Conservation (phyloP, 73 alveolate species). For the Paramecium bursaria region DNA sequence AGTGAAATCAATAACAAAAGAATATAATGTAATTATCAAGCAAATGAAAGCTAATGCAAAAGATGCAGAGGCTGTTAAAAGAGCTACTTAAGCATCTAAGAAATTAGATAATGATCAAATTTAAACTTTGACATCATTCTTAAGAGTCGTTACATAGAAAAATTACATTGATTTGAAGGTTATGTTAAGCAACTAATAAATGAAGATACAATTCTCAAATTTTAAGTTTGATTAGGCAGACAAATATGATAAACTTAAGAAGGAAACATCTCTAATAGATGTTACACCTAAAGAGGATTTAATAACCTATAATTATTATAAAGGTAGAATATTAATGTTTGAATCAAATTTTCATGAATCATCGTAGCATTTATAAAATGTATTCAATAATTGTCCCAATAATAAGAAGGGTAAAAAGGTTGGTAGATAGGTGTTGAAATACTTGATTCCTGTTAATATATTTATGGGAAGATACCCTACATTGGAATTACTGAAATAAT, state of each 20-base stretch:
- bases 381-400: conserved; percentile 37
- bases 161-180: conserved; percentile 5
- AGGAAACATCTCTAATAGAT: not conserved
- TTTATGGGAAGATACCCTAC: conserved; percentile 50
- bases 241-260: conserved; percentile 43
- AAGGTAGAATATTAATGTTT: conserved; percentile 42
- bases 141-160: conserved; percentile 13
- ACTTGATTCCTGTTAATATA: conserved; percentile 39
- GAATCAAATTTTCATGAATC: conserved; percentile 33
- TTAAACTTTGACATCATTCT: not conserved
- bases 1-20: conserved; percentile 6
- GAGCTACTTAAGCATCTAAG: conserved; percentile 3
- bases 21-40: not conserved
- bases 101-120: not conserved
- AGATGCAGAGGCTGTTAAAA: conserved; percentile 46
- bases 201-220: conserved; percentile 13
- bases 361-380: conserved; percentile 12
- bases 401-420: not conserved
- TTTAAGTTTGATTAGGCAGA: conserved; percentile 50
- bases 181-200: conserved; percentile 6
- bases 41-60: conserved; percentile 30
- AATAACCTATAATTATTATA: conserved; percentile 42
- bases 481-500: not conserved
- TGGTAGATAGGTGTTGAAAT: conserved; percentile 29
- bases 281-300: conserved; percentile 38